phyloP scores from a whole-genome alignment of 1,284 basidiomycete genomes.

The Cryptococcus sp. region DNA sequence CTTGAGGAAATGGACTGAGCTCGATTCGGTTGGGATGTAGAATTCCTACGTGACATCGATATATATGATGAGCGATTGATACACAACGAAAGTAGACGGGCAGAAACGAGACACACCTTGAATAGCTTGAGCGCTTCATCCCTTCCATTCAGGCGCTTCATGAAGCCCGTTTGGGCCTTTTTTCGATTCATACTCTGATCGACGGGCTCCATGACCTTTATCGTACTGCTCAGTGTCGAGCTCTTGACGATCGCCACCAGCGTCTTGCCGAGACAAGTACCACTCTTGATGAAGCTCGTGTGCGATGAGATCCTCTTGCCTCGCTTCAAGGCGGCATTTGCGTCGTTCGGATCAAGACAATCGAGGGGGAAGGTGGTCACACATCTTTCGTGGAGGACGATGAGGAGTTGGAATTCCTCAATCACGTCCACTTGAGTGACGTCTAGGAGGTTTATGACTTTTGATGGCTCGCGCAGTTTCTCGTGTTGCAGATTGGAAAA shows the following conservation, averaged over 20 bases:
- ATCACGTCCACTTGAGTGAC: conserved; percentile 95
- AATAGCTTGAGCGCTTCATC: conserved; percentile 94
- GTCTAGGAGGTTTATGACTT: conserved; percentile 84
- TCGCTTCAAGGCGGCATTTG: conserved; percentile 84
- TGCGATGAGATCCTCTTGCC: conserved; percentile 95
- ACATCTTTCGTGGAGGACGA: conserved; percentile 94
- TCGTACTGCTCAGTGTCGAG: conserved; percentile 89
- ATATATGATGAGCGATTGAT: neutral
- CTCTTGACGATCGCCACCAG: conserved; percentile 98
- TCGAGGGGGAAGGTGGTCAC: conserved; percentile 97
- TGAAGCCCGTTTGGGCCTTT: conserved; percentile 81
- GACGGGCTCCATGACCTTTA: conserved; percentile 96
- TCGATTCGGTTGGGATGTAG: conserved; percentile 97
- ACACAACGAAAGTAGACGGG: neutral
- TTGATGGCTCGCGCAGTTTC: conserved; percentile 76
- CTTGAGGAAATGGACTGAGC: conserved; percentile 95
- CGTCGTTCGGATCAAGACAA: conserved; percentile 85
- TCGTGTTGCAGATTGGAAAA: conserved; percentile 80
- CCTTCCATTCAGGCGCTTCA: conserved; percentile 81
- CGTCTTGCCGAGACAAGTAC: conserved; percentile 88
- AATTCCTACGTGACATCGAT: conserved; percentile 68
- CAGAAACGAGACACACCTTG: conserved; percentile 63
- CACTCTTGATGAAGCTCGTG: conserved; percentile 97
- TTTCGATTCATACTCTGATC: conserved; percentile 82
- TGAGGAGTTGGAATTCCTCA: conserved; percentile 92